Evolutionary conservation across 352 stramenopile species (phyloP).

Genomic region (Thraustochytrium striatum): DNA sequence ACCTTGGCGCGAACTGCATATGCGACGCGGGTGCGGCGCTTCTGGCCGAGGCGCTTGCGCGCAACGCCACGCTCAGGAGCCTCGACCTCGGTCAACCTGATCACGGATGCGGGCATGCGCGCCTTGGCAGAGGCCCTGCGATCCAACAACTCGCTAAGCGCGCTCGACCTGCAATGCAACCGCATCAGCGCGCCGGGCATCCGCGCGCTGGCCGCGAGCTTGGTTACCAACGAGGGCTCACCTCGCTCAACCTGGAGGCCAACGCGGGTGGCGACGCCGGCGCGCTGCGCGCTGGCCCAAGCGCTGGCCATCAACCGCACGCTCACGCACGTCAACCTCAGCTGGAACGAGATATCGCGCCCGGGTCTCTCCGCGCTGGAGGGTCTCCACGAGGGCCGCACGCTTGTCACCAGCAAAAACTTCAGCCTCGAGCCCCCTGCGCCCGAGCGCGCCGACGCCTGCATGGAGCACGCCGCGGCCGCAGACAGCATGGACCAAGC

Average conservation of each 20-base stretch:
- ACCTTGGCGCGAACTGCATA: conserved; percentile 54
- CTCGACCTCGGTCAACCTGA: conserved; percentile 48
- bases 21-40: conserved; percentile 29
- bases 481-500: not conserved
- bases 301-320: conserved; percentile 51
- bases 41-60: not conserved
- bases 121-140: conserved; percentile 52
- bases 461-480: not conserved
- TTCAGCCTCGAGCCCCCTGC: not conserved
- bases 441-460: too few species aligned
- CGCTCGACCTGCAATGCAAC: conserved; percentile 55
- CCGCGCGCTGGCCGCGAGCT: conserved; percentile 45
- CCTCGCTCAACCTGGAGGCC: conserved; percentile 51
- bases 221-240: conserved; percentile 52
- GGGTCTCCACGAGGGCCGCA: not conserved
- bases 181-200: conserved; percentile 51
- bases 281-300: conserved; percentile 50
- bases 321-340: conserved; percentile 50
- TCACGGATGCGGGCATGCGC: conserved; percentile 51
- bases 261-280: conserved; percentile 54
- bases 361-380: conserved; percentile 39
- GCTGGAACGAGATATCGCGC: conserved; percentile 52
- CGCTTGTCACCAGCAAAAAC: conserved; percentile 11
- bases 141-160: conserved; percentile 54
- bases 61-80: not conserved